A percentile compares a stretch with the other conserved stretches of the same genome.
These are phyloP conservation scores for Peronospora farinosa DNA, from an alignment of 352 stramenopile genomes.

Conservation along the genomic window DNA sequence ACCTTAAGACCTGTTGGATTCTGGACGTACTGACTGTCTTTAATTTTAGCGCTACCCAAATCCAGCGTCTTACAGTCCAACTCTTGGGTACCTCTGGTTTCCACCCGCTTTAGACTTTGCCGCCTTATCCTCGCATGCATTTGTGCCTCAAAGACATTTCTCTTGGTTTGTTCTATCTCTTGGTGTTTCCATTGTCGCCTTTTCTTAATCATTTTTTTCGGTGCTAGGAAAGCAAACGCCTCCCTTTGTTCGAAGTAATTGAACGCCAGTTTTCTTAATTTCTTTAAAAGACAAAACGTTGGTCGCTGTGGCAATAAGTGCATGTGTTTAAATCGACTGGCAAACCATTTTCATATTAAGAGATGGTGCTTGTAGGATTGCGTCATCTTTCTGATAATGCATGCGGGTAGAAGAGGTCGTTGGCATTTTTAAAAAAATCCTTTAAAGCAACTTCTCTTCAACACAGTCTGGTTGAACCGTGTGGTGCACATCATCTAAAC, in stretches of 20 bases:
- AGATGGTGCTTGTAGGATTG: neutral
- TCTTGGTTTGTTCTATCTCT: conserved; percentile 14
- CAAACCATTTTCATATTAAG: too few relatives aligned
- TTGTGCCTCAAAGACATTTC: conserved; percentile 29
- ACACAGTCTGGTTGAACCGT: neutral
- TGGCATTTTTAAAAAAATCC: neutral
- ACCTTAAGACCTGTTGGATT: neutral
- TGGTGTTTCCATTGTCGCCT: conserved; percentile 15
- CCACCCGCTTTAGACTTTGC: conserved; percentile 23
- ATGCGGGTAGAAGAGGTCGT: neutral
- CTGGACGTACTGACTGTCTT: conserved; percentile 2
- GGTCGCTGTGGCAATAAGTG: too few relatives aligned
- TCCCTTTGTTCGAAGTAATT: conserved; percentile 26
- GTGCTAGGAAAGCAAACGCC: conserved; percentile 30
- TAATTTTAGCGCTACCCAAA: conserved; percentile 8
- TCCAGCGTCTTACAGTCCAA: conserved; percentile 25
- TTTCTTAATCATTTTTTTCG: conserved; percentile 17
- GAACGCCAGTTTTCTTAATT: conserved; percentile 10
- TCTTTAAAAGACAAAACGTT: too few relatives aligned
- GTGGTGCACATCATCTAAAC: neutral
- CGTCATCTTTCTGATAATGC: neutral
- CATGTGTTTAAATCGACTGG: too few relatives aligned
- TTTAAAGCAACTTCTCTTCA: neutral
- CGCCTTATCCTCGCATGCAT: conserved; percentile 27
- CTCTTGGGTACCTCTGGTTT: conserved; percentile 1